phyloP scores from a whole-genome alignment of 768 basidiomycete genomes.

The Tephrocybe sp. region DNA sequence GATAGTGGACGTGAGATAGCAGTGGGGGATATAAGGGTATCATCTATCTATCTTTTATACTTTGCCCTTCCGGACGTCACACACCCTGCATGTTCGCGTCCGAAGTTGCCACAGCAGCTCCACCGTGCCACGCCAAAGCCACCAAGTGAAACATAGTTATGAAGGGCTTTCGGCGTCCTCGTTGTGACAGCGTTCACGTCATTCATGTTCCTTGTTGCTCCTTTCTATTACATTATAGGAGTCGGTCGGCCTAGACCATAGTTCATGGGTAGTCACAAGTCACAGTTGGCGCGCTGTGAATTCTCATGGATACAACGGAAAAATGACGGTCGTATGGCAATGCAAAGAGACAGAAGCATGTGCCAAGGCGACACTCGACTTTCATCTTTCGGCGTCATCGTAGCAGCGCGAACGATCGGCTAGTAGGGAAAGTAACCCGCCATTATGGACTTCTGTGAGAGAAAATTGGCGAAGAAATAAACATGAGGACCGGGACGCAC shows the following conservation, averaged over 20 bases:
- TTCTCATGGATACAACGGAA: not conserved
- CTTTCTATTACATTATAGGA: not conserved
- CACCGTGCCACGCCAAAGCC: not conserved
- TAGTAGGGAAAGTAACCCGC: not conserved
- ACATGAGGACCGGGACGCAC: conserved; percentile 3
- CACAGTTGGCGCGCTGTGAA: not conserved
- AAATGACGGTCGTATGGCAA: conserved; percentile 1
- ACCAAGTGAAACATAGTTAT: not conserved
- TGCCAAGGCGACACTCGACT: conserved; percentile 3
- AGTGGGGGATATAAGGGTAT: not conserved
- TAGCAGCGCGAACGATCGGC: not conserved
- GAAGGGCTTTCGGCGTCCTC: not conserved
- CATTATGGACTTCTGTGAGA: conserved; percentile 7
- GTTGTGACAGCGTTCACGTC: not conserved
- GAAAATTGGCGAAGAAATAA: conserved; percentile 1
- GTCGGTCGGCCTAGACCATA: not conserved
- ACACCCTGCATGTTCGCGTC: not conserved
- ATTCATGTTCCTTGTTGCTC: not conserved
- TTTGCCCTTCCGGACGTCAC: not conserved
- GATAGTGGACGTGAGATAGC: not conserved
- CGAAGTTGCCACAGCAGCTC: not conserved
- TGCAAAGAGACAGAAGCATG: not conserved
- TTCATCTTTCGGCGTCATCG: not conserved
- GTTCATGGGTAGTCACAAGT: not conserved
- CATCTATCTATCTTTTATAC: conserved; percentile 9